A percentile compares a stretch with the other conserved stretches of the same genome.
Evolutionary conservation across 768 basidiomycete species (phyloP).

Genomic region (Postia placenta): DNA sequence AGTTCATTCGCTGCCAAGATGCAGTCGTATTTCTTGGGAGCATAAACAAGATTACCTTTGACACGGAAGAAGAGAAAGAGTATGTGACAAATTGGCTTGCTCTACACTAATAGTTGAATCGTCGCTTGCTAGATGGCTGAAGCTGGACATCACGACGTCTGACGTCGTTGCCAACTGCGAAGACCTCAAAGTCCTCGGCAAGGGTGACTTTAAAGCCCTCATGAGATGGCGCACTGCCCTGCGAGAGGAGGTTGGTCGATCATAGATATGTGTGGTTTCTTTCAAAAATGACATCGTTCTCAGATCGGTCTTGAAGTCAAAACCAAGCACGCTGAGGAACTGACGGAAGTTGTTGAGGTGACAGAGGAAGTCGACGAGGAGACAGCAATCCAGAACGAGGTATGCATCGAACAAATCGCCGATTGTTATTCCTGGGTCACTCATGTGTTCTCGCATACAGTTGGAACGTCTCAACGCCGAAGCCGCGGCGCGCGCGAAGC

Average conservation of each 20-base stretch:
- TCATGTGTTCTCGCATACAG: no score
- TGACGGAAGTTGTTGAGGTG: conserved; percentile 65
- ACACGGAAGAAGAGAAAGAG: conserved; percentile 80
- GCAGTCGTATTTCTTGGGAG: conserved; percentile 76
- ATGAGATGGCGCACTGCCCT: conserved; percentile 87
- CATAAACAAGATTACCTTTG: conserved; percentile 72
- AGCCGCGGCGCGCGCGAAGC: conserved; percentile 64
- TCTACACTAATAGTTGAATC: not conserved
- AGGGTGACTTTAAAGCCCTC: conserved; percentile 92
- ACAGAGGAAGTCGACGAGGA: conserved; percentile 78
- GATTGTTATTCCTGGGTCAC: not conserved
- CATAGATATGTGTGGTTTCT: conserved; percentile 1
- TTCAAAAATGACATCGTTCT: not conserved
- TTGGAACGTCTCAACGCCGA: conserved; percentile 80
- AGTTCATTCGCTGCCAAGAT: conserved; percentile 67
- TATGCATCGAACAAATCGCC: conserved; percentile 25
- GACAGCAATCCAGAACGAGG: conserved; percentile 85
- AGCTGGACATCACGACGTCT: conserved; percentile 60
- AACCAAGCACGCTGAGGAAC: conserved; percentile 64
- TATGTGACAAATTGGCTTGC: conserved; percentile 26
- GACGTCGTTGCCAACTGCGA: conserved; percentile 82
- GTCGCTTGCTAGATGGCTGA: conserved; percentile 56
- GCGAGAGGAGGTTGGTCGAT: conserved; percentile 80
- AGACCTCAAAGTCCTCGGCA: conserved; percentile 95
- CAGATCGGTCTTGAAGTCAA: conserved; percentile 85